phyloP scores from a whole-genome alignment of 352 stramenopile species.

The Globisporangium yorkense region DNA sequence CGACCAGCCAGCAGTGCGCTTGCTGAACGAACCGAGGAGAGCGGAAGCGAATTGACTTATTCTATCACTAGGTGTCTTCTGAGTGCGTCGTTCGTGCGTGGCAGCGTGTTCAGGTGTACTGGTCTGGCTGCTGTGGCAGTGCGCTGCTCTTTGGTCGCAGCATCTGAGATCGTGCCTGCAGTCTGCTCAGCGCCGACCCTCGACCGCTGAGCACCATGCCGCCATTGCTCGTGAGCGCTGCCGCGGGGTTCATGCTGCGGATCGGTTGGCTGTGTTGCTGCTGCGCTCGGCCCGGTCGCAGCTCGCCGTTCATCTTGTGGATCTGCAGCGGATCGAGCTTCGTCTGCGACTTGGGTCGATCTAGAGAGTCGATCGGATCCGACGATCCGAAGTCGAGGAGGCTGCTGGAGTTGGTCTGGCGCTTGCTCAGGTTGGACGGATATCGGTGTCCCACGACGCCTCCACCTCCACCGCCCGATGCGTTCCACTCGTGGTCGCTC shows the following conservation, averaged over 20 bases:
- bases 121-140: neutral
- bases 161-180: slow-evolving; percentile 50
- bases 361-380: slow-evolving; percentile 11
- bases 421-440: slow-evolving; percentile 14
- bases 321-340: slow-evolving; percentile 58
- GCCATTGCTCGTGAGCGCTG: slow-evolving; percentile 15
- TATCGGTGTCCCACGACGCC: slow-evolving; percentile 27
- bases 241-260: slow-evolving; percentile 7
- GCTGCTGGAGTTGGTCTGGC: slow-evolving; percentile 12
- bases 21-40: neutral
- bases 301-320: slow-evolving; percentile 30
- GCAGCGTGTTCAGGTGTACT: neutral
- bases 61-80: neutral
- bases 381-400: neutral
- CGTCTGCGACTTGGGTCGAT: slow-evolving; percentile 43
- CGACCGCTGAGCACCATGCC: slow-evolving; percentile 9
- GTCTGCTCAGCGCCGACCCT: slow-evolving; percentile 25
- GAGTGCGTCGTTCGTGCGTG: neutral
- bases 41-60: slow-evolving; percentile 8
- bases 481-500: slow-evolving; percentile 20
- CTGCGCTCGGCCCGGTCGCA: slow-evolving; percentile 3
- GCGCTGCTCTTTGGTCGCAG: slow-evolving; percentile 43
- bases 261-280: neutral
- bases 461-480: neutral
- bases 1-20: neutral